These are phyloP conservation scores for Endotrypanum monterogeii DNA, from an alignment of 208 protist genomes.

Conservation along the genomic window DNA sequence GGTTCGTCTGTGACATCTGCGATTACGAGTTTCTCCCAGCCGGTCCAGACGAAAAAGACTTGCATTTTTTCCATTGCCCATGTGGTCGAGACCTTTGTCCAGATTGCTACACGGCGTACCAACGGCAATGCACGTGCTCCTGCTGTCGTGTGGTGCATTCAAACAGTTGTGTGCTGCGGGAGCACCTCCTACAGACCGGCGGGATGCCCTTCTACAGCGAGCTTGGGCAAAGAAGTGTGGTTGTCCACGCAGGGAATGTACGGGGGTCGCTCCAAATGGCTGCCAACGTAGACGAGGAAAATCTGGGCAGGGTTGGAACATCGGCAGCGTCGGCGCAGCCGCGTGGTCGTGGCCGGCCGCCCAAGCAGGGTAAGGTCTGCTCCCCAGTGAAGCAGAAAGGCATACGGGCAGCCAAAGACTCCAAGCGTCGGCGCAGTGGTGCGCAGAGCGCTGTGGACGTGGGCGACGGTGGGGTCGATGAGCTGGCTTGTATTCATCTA, in stretches of 20 bases:
- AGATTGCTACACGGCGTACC: constrained; percentile 70
- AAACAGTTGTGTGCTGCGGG: constrained; percentile 67
- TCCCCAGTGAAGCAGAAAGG: constrained; percentile 1
- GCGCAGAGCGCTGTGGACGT: background rate
- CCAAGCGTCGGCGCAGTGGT: background rate
- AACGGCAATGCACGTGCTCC: constrained; percentile 62
- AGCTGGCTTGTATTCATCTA: constrained; percentile 20
- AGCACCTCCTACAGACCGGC: constrained; percentile 43
- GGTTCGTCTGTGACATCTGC: constrained; percentile 89
- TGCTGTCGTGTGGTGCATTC: constrained; percentile 58
- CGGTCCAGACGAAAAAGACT: constrained; percentile 28
- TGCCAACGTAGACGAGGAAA: background rate
- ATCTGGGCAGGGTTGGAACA: background rate
- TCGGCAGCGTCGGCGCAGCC: background rate
- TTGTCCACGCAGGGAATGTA: background rate
- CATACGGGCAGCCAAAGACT: constrained; percentile 5
- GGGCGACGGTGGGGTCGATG: constrained; percentile 13
- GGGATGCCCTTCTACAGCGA: constrained; percentile 15
- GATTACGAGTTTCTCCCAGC: constrained; percentile 72
- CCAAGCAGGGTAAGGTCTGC: constrained; percentile 6
- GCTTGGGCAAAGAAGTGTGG: background rate
- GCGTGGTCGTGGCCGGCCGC: constrained; percentile 12
- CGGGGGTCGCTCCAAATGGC: background rate
- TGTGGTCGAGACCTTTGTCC: constrained; percentile 87
- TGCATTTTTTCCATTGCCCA: constrained; percentile 85